Percentiles rank a stretch among this genome's conserved stretches.
Evolutionary conservation across 2,329 filamentous ascomycete genomes (phyloP).

Genomic region (Pseudonectria buxi): DNA sequence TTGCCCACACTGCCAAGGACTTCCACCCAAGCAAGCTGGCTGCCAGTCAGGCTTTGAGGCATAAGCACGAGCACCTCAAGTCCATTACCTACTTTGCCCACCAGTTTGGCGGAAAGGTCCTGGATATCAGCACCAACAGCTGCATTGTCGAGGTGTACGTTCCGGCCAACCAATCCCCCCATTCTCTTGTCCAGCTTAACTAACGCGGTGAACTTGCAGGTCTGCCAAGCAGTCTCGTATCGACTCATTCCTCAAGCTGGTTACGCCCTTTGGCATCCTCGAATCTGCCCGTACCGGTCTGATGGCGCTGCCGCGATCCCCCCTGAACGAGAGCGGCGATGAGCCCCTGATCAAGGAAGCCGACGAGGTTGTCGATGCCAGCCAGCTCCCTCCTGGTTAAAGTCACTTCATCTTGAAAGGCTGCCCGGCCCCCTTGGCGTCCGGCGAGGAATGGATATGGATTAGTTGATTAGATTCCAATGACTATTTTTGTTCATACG

Average conservation of each 20-base stretch:
- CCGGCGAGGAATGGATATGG: slow-evolving; percentile 20
- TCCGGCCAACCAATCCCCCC: not conserved
- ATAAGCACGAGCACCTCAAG: slow-evolving; percentile 96
- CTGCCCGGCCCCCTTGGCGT: slow-evolving; percentile 17
- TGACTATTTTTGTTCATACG: slow-evolving; percentile 22
- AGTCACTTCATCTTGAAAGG: slow-evolving; percentile 16
- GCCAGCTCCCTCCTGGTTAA: slow-evolving; percentile 87
- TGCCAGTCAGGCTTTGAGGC: slow-evolving; percentile 79
- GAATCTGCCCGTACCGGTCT: slow-evolving; percentile 93
- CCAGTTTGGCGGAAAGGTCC: slow-evolving; percentile 94
- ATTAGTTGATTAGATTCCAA: slow-evolving; percentile 22
- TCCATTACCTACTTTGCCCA: slow-evolving; percentile 95
- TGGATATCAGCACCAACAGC: slow-evolving; percentile 97
- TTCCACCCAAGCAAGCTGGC: slow-evolving; percentile 88
- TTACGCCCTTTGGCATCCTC: slow-evolving; percentile 89
- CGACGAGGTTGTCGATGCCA: slow-evolving; percentile 89
- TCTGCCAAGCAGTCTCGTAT: slow-evolving; percentile 91
- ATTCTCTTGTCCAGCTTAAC: slow-evolving; percentile 1
- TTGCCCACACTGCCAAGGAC: slow-evolving; percentile 51
- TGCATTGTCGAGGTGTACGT: slow-evolving; percentile 96
- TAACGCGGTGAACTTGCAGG: slow-evolving; percentile 33
- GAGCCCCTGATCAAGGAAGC: slow-evolving; percentile 72
- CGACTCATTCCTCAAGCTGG: slow-evolving; percentile 94
- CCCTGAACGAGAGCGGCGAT: slow-evolving; percentile 68
- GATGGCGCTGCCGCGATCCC: slow-evolving; percentile 93